A percentile compares a stretch with the other conserved stretches of the same genome.
phyloP scores from a whole-genome alignment of 768 basidiomycete species.

The Suillus discolor region DNA sequence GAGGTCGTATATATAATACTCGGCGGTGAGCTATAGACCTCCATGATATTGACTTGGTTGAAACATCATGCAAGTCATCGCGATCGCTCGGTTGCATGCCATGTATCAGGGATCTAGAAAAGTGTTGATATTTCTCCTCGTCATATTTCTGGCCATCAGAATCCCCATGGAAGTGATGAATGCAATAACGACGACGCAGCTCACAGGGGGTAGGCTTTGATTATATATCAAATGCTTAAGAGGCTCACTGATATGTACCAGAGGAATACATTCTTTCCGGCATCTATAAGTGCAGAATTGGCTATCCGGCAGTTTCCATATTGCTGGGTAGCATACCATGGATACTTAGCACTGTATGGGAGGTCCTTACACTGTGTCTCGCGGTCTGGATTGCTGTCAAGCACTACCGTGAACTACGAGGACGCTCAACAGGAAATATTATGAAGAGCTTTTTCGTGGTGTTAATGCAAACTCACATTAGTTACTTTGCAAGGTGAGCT shows the following conservation, averaged over 20 bases:
- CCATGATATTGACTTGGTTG: neutral
- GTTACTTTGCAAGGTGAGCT: neutral
- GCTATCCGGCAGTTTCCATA: too few species aligned
- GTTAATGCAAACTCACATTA: neutral
- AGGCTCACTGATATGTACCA: neutral
- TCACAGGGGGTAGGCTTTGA: neutral
- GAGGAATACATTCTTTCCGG: neutral
- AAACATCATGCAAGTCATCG: neutral
- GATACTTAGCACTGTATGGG: neutral
- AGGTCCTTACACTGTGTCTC: neutral
- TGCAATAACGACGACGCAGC: neutral
- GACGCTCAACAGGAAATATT: neutral
- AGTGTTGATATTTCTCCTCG: neutral
- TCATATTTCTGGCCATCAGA: neutral
- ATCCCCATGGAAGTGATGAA: accelerated
- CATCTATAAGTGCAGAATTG: neutral
- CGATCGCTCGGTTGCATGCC: neutral
- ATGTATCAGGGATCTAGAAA: neutral
- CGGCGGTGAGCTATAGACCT: neutral
- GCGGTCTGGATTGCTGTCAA: neutral
- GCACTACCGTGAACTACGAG: neutral
- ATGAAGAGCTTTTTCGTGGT: neutral
- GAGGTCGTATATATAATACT: neutral
- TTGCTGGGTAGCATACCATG: neutral
- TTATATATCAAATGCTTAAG: neutral